Base-by-base conservation (phyloP, 2,329 filamentous ascomycete genomes). In the Aureobasidium sp. region DNA sequence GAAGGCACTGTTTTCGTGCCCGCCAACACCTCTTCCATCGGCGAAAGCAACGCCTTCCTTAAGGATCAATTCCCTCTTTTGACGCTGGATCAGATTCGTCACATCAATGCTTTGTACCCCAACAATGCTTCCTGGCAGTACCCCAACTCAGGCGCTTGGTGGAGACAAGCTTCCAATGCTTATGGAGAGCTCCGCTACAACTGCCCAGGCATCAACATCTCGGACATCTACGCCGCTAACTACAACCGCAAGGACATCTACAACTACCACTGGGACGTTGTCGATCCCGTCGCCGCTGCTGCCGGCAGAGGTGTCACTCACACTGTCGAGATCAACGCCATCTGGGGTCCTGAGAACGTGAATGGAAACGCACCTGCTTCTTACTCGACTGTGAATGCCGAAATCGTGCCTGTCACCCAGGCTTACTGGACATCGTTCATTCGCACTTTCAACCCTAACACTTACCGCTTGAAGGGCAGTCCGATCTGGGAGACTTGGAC, bases 341-440 rank as follows among this genome's bases (percentile, higher is more conserved):
- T 92, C 56, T 91, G 84, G 76, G 88, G 88, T 0, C 82, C 85
- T 0, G 75, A 79, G 3, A 82, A 87, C 68, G 77, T 81, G 2
- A 73, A 76, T 26, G 74, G 75, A 5, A 69, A 65, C 0, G 72
- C 79, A 1, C 86, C 87, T 0, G 69, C 69, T 2, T 86, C 82
- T 51, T 90, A 90, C 67, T 71, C 71, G 8, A 70, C 75, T 0
- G 72, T 74, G 15, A 90, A 91, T 66, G 80, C 76, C 1, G 69
- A 70, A 0, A 84, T 88, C 6, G 79, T 88, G 1, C 78, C 82
- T 0, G 74, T 87, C 0, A 81, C 88, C 32, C 86, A 90, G 69
- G 81, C 79, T 0, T 92, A 91, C 72, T 92, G 87, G 87, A 83
- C 85, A 1, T 89, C 85, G 66, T 92, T 92, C 70, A 84, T 92